phyloP scores from a whole-genome alignment of 202 grass and related monocot species.

The Schoenoplectus tabernaemontani region DNA sequence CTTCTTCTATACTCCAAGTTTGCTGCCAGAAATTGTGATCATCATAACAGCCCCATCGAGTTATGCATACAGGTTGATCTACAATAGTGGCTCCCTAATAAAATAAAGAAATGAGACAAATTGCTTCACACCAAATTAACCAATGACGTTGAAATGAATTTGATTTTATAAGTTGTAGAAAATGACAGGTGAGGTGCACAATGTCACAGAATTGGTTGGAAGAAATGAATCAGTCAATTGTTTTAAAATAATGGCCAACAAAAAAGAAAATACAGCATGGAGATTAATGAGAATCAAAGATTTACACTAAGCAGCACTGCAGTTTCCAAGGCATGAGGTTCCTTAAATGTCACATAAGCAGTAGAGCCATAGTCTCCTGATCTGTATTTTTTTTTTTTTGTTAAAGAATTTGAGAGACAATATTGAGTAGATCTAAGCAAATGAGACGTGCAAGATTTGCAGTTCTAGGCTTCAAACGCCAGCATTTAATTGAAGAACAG shows the following conservation, averaged over 20 bases:
- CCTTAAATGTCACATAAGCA: conserved; percentile 96
- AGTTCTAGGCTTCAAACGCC: background rate
- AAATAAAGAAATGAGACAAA: background rate
- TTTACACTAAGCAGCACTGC: conserved; percentile 84
- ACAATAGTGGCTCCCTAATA: conserved; percentile 87
- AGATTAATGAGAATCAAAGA: conserved; percentile 6
- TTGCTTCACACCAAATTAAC: background rate
- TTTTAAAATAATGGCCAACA: background rate
- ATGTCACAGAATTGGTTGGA: background rate
- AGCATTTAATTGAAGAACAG: background rate
- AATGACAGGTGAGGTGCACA: background rate
- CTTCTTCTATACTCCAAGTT: conserved; percentile 56
- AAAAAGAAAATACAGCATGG: background rate
- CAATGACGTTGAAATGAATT: background rate
- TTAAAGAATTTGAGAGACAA: background rate
- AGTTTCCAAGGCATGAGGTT: conserved; percentile 84
- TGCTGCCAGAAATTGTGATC: conserved; percentile 69
- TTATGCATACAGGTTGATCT: conserved; percentile 91
- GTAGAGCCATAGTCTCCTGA: conserved; percentile 70
- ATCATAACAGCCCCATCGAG: conserved; percentile 59
- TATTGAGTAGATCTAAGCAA: background rate
- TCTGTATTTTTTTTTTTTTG: conserved; percentile 29
- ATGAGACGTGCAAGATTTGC: background rate
- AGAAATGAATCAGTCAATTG: background rate
- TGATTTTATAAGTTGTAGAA: conserved; percentile 2